Evolutionary conservation across 495 filamentous ascomycete species (phyloP).

Genomic region (Pseudevernia furfuracea): DNA sequence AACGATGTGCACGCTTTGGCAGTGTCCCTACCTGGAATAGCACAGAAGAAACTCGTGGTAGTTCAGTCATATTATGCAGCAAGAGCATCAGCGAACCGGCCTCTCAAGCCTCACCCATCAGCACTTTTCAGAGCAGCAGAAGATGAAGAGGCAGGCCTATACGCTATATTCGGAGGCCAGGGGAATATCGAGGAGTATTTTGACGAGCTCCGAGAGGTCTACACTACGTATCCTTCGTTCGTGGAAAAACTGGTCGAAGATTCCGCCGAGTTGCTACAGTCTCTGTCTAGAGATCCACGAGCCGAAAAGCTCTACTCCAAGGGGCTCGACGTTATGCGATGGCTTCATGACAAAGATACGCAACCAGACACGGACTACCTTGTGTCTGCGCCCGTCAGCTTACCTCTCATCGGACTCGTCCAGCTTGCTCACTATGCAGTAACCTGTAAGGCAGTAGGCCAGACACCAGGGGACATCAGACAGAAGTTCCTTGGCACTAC

Average conservation of each 20-base stretch:
- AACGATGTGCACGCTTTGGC: conserved; percentile 94
- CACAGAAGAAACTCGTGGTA: conserved; percentile 78
- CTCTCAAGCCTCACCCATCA: conserved; percentile 83
- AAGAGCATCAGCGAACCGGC: conserved; percentile 69
- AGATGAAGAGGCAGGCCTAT: conserved; percentile 69
- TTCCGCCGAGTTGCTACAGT: conserved; percentile 73
- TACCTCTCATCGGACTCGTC: conserved; percentile 91
- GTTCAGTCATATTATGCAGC: conserved; percentile 86
- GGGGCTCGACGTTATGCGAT: conserved; percentile 85
- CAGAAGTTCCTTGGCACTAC: conserved; percentile 79
- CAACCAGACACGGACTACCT: conserved; percentile 95
- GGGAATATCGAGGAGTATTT: conserved; percentile 99
- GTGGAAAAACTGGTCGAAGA: conserved; percentile 73
- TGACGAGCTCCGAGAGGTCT: conserved; percentile 86
- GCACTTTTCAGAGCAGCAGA: conserved; percentile 82
- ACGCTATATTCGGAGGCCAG: conserved; percentile 95
- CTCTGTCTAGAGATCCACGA: conserved; percentile 73
- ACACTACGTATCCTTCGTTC: conserved; percentile 81
- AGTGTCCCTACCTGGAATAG: conserved; percentile 76
- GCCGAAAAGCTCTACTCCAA: conserved; percentile 95
- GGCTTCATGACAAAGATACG: conserved; percentile 77
- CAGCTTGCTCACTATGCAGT: conserved; percentile 92
- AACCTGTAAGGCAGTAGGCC: conserved; percentile 80
- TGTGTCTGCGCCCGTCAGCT: conserved; percentile 91
- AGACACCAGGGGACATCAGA: conserved; percentile 75